Percentiles rank a stretch among this genome's conserved stretches.
Conservation (phyloP, 129 eudicot genomes). For the Solidago caesia region DNA sequence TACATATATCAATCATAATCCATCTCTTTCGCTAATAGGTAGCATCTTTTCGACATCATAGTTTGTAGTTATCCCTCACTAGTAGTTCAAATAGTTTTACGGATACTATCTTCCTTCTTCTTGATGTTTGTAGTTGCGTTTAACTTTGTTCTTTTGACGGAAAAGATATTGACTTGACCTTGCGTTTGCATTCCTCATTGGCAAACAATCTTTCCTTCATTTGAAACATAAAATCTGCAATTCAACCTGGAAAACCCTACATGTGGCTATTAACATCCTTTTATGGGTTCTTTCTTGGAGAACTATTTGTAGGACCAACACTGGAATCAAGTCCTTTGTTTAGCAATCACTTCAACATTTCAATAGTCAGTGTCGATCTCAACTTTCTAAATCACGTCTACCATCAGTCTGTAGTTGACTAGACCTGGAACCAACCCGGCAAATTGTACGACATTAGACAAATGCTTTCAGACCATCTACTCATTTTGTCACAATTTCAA, state of each 20-base stretch:
- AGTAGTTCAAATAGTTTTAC: background rate
- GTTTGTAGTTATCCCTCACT: background rate
- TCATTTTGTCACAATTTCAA: constrained; percentile 10
- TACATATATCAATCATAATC: too few species aligned
- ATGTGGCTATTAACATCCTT: too few species aligned
- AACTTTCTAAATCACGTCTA: background rate
- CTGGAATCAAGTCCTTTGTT: too few species aligned
- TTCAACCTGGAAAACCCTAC: too few species aligned
- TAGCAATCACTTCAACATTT: background rate
- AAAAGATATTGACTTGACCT: too few species aligned
- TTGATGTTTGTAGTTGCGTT: background rate
- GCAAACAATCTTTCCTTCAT: too few species aligned
- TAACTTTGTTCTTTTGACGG: background rate
- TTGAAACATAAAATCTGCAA: too few species aligned
- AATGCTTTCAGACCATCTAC: background rate
- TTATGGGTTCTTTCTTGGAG: too few species aligned
- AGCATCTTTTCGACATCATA: background rate
- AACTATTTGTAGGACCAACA: too few species aligned
- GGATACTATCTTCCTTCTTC: background rate
- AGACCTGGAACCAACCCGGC: constrained; percentile 21
- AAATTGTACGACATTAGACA: constrained; percentile 7
- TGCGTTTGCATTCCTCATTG: too few species aligned
- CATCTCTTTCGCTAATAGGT: background rate
- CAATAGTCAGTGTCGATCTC: background rate
- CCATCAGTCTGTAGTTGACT: constrained; percentile 10